Percentiles rank a stretch among this genome's conserved stretches.
Evolutionary conservation across 257 asterid genomes (phyloP).

Genomic region (Solanum megistacrolobum): DNA sequence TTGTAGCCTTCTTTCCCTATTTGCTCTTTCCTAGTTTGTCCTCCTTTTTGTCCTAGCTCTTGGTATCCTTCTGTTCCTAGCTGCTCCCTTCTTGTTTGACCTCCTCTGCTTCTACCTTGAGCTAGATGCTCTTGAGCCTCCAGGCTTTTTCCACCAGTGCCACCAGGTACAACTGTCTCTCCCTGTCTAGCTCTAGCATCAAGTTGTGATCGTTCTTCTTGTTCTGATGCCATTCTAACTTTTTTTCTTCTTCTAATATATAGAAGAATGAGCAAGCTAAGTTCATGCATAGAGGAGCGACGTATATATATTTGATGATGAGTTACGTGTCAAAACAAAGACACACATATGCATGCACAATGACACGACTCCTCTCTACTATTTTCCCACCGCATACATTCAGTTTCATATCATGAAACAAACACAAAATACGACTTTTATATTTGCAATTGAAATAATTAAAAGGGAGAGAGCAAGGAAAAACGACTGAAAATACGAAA

Average conservation of each 20-base stretch:
- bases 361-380: not conserved
- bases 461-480: no score
- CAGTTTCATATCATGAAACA: not conserved
- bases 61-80: slow-evolving; percentile 69
- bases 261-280: not conserved
- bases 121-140: slow-evolving; percentile 76
- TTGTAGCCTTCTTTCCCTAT: slow-evolving; percentile 47
- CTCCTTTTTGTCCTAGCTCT: slow-evolving; percentile 57
- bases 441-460: no score
- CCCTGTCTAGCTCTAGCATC: slow-evolving; percentile 62
- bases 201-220: slow-evolving; percentile 38
- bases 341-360: not conserved
- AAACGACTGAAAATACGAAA: no score
- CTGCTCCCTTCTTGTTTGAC: slow-evolving; percentile 55
- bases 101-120: slow-evolving; percentile 69
- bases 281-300: not conserved
- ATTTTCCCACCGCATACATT: not conserved
- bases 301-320: not conserved
- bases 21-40: slow-evolving; percentile 58
- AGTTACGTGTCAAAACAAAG: not conserved
- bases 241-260: not conserved
- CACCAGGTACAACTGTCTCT: slow-evolving; percentile 75
- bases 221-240: slow-evolving; percentile 34
- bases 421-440: no score
- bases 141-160: slow-evolving; percentile 80